phyloP scores from a whole-genome alignment of 2,329 filamentous ascomycete genomes.

The Dichotomopilus funicola region DNA sequence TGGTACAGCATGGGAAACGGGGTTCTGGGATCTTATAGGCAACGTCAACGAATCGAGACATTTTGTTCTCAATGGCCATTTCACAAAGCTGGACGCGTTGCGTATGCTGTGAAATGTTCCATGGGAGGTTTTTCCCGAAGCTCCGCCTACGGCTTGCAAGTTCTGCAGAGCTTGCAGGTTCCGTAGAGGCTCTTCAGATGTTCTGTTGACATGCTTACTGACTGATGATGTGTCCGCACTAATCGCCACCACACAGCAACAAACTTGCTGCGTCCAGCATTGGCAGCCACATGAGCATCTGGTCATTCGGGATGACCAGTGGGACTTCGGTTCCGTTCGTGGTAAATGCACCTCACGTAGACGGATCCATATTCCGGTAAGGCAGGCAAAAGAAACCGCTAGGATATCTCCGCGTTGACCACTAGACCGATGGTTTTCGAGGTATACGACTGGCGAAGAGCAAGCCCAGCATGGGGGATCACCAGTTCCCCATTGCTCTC shows the following conservation, averaged over 20 bases:
- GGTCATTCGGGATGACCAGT: background rate
- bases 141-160: constrained; percentile 22
- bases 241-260: background rate
- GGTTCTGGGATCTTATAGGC: constrained; percentile 23
- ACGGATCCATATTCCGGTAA: background rate
- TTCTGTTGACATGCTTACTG: constrained; percentile 3
- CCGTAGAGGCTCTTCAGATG: constrained; percentile 13
- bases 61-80: constrained; percentile 64
- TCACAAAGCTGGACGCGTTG: constrained; percentile 43
- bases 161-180: constrained; percentile 1
- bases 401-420: constrained; percentile 85
- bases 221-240: constrained; percentile 4
- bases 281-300: background rate
- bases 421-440: constrained; percentile 65
- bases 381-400: constrained; percentile 45
- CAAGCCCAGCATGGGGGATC: constrained; percentile 46
- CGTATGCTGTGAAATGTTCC: constrained; percentile 59
- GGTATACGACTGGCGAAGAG: constrained; percentile 94
- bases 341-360: background rate
- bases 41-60: constrained; percentile 35
- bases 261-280: background rate
- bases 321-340: background rate
- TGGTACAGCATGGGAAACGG: constrained; percentile 18
- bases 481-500: constrained; percentile 50
- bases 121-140: constrained; percentile 72